Evolutionary conservation across 371 early-diverging fungal genomes (phyloP).

Genomic region (Mucor circinelloides): DNA sequence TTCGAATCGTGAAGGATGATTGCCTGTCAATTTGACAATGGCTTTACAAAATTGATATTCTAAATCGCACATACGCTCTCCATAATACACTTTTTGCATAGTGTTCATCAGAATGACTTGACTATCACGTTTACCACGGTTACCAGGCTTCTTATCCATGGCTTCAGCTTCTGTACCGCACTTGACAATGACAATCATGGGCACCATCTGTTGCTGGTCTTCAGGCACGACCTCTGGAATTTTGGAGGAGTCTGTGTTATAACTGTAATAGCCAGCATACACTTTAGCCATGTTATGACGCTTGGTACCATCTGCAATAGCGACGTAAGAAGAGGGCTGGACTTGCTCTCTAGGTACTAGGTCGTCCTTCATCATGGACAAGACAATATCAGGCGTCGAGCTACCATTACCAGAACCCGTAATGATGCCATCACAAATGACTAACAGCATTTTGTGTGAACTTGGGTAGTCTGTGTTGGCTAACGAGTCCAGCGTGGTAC

Average conservation of each 20-base stretch:
- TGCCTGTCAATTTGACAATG: conserved; percentile 80
- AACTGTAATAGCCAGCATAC: conserved; percentile 78
- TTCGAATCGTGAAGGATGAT: conserved; percentile 86
- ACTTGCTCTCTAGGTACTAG: conserved; percentile 58
- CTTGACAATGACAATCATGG: conserved; percentile 81
- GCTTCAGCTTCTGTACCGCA: conserved; percentile 77
- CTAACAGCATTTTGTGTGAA: conserved; percentile 81
- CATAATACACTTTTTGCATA: conserved; percentile 87
- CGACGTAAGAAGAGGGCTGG: conserved; percentile 74
- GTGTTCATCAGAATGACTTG: conserved; percentile 89
- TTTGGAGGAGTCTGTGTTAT: conserved; percentile 44
- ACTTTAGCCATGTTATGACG: conserved; percentile 91
- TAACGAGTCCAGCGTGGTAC: conserved; percentile 88
- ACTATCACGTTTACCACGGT: conserved; percentile 63
- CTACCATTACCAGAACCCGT: conserved; percentile 70
- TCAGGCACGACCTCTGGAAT: conserved; percentile 40
- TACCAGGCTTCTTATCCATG: conserved; percentile 52
- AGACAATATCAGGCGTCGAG: conserved; percentile 72
- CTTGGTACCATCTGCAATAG: conserved; percentile 85
- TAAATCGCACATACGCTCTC: conserved; percentile 93
- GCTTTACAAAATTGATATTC: conserved; percentile 96
- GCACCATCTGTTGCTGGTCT: conserved; percentile 49
- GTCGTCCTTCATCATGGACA: conserved; percentile 77
- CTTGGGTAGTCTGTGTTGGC: conserved; percentile 82
- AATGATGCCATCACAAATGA: conserved; percentile 82